Conservation (phyloP, 495 filamentous ascomycete species). For the Hyaloscypha variabilis region DNA sequence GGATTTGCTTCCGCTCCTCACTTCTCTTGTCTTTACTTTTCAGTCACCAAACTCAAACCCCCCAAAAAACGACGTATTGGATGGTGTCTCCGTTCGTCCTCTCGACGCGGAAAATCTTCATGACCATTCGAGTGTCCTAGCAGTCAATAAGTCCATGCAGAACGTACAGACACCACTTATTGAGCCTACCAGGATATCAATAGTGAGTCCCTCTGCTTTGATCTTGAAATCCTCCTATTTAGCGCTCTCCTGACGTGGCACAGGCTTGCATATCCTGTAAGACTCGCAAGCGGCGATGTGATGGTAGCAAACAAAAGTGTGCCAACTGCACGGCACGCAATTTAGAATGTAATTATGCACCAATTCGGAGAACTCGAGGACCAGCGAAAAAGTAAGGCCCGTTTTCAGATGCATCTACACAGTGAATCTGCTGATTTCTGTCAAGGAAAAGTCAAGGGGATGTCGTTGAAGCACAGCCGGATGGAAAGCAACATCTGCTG, state of each 20-base stretch:
- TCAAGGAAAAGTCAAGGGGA: background rate
- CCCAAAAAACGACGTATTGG: no score
- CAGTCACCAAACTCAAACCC: no score
- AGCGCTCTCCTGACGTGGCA: background rate
- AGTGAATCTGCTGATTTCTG: background rate
- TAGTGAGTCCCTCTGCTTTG: background rate
- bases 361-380: background rate
- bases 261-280: constrained; percentile 4
- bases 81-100: no score
- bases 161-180: background rate
- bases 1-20: no score
- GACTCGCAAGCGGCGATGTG: constrained; percentile 1
- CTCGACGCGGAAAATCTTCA: no score
- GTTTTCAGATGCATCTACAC: background rate
- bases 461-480: background rate
- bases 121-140: no score
- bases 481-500: background rate
- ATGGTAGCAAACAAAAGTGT: background rate
- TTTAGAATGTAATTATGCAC: background rate
- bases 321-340: background rate
- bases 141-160: background rate
- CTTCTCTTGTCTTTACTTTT: no score
- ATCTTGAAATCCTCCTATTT: background rate
- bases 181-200: background rate
- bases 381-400: background rate